Conservation (phyloP, 768 basidiomycete genomes). For the Phylloporus arenicola region DNA sequence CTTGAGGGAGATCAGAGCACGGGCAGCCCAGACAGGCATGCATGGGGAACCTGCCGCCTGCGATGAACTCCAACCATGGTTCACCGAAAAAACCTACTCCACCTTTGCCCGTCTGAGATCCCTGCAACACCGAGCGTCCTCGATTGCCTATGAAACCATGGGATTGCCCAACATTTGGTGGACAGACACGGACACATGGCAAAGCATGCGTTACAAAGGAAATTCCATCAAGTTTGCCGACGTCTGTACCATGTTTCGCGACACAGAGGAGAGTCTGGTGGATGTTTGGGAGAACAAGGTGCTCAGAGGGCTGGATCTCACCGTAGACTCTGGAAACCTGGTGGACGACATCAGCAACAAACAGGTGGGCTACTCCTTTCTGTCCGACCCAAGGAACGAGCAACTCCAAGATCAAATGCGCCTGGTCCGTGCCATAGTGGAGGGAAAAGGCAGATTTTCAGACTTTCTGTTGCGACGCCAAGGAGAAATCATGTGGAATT, state of each 20-base stretch:
- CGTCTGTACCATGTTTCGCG: neutral
- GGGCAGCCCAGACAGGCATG: neutral
- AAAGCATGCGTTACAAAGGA: neutral
- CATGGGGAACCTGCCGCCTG: neutral
- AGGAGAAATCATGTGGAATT: neutral
- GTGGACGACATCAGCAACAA: conserved; percentile 19
- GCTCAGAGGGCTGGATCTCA: neutral
- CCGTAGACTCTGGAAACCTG: conserved; percentile 6
- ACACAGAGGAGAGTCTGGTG: neutral
- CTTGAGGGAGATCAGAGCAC: conserved; percentile 1
- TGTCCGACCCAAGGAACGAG: neutral
- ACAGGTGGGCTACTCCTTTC: neutral
- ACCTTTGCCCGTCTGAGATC: conserved; percentile 5
- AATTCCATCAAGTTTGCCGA: neutral
- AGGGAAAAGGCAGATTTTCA: neutral
- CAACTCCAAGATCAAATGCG: neutral
- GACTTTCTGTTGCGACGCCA: neutral
- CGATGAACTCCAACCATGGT: neutral
- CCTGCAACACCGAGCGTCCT: conserved; percentile 5
- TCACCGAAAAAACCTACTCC: conserved; percentile 1
- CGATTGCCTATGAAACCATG: conserved; percentile 1
- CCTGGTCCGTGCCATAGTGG: fast-evolving
- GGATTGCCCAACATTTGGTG: conserved; percentile 2
- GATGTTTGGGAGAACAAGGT: conserved; percentile 12
- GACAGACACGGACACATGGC: neutral